Conservation (phyloP, 164 flowering plant species). For the Kingdonia uniflora region DNA sequence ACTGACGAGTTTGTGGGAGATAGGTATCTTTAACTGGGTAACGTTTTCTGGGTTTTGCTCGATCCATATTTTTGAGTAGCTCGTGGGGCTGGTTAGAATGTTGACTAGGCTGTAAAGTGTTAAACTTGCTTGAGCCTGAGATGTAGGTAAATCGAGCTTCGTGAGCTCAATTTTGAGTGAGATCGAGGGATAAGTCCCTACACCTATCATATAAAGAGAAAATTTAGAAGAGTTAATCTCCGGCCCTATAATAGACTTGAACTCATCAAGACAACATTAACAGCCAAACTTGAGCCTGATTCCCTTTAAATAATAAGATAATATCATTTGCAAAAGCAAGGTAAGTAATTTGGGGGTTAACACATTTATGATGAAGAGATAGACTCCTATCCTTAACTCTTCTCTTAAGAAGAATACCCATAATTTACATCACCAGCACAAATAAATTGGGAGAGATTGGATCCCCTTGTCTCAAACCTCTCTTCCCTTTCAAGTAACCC, state of each 20-base stretch:
- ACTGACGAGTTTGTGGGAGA: too few relatives aligned
- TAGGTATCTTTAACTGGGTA: too few relatives aligned
- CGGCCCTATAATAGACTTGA: background rate
- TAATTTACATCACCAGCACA: background rate
- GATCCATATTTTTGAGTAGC: too few relatives aligned
- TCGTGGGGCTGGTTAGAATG: too few relatives aligned
- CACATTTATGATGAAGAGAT: background rate
- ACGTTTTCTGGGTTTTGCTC: too few relatives aligned
- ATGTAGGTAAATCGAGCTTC: too few relatives aligned
- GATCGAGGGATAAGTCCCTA: background rate
- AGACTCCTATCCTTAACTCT: background rate
- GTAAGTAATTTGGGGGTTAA: background rate
- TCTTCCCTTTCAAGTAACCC: background rate
- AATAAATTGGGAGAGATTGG: background rate
- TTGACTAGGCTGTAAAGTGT: too few relatives aligned
- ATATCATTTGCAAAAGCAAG: background rate
- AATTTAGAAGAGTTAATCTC: background rate
- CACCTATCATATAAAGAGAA: background rate
- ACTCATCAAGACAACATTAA: background rate
- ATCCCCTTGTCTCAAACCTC: constrained; percentile 1
- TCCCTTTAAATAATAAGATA: background rate
- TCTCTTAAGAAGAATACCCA: background rate
- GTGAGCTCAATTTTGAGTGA: too few relatives aligned
- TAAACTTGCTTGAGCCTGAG: too few relatives aligned
- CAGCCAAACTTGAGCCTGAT: background rate